Evolutionary conservation across 1,139 yeast genomes (phyloP).

Genomic region (Magnusiomyces paraingens): DNA sequence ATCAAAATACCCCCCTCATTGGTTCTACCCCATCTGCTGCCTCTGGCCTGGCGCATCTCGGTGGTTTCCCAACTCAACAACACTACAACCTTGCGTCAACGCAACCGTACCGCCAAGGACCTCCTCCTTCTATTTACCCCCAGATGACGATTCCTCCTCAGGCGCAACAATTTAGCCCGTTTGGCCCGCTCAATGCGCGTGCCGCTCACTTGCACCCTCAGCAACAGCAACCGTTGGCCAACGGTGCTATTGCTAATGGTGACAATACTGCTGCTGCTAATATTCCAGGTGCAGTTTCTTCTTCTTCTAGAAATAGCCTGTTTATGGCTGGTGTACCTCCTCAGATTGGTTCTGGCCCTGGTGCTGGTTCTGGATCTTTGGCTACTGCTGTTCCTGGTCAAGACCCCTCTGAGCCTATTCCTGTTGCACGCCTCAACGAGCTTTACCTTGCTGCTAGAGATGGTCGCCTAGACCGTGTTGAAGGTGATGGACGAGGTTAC

Average conservation of each 20-base stretch:
- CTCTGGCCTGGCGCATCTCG: conserved; percentile 14
- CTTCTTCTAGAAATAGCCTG: conserved; percentile 15
- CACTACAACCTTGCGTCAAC: too few species aligned
- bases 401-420: conserved; percentile 36
- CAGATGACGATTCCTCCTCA: conserved; percentile 31
- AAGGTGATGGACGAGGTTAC: conserved; percentile 40
- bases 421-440: conserved; percentile 42
- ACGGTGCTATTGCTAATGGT: conserved; percentile 3
- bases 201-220: conserved; percentile 29
- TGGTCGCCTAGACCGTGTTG: conserved; percentile 44
- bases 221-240: conserved; percentile 8
- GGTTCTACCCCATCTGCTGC: not conserved
- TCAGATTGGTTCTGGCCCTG: conserved; percentile 18
- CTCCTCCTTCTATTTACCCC: conserved; percentile 34
- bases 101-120: conserved; percentile 29
- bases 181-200: conserved; percentile 35
- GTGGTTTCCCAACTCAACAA: too few species aligned
- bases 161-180: conserved; percentile 31
- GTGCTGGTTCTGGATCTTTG: not conserved
- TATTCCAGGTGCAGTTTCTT: conserved; percentile 16
- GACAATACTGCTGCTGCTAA: conserved; percentile 1
- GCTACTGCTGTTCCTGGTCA: conserved; percentile 22
- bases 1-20: not conserved
- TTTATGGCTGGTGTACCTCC: conserved; percentile 18
- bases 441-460: conserved; percentile 43